These are phyloP conservation scores for Colletotrichum higginsianum DNA, from an alignment of 2,329 filamentous ascomycete species.

Conservation along the genomic window DNA sequence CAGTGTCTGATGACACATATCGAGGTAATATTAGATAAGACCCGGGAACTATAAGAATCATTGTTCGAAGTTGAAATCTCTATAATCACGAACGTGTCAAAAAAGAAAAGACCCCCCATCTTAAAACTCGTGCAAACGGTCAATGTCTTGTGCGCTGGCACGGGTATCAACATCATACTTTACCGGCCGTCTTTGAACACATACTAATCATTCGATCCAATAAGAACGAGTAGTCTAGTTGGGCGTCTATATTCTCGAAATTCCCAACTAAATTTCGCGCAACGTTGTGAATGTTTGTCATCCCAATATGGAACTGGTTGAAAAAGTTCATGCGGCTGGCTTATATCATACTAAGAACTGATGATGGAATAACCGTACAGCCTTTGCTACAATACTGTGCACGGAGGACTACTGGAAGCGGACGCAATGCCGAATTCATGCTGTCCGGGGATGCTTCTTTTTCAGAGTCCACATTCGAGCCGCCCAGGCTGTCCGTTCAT, in stretches of 20 bases:
- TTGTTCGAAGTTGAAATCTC: too few species aligned
- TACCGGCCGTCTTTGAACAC: slow-evolving; percentile 41
- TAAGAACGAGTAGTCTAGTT: slow-evolving; percentile 47
- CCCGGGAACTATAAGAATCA: neutral
- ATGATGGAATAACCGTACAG: slow-evolving; percentile 39
- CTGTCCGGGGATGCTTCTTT: slow-evolving; percentile 44
- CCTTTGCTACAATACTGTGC: slow-evolving; percentile 39
- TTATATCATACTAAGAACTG: neutral
- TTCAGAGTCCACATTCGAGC: slow-evolving; percentile 30
- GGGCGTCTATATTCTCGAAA: slow-evolving; percentile 45
- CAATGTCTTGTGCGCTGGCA: neutral
- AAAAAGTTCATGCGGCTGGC: neutral
- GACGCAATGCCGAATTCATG: slow-evolving; percentile 53
- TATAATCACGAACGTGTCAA: neutral
- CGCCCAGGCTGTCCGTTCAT: neutral
- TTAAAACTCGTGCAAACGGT: neutral
- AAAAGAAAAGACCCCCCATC: too few species aligned
- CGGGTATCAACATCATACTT: neutral
- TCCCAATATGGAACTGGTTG: slow-evolving; percentile 3
- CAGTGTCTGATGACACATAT: neutral
- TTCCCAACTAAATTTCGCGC: slow-evolving; percentile 6
- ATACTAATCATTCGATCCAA: slow-evolving; percentile 47
- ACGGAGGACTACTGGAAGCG: slow-evolving; percentile 51
- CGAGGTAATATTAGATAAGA: too few species aligned
- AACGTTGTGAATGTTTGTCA: slow-evolving; percentile 3